Percentiles rank a stretch among this genome's conserved stretches.
Evolutionary conservation across 2,329 filamentous ascomycete species (phyloP).

Genomic region (Emergomyces pasteurianus): DNA sequence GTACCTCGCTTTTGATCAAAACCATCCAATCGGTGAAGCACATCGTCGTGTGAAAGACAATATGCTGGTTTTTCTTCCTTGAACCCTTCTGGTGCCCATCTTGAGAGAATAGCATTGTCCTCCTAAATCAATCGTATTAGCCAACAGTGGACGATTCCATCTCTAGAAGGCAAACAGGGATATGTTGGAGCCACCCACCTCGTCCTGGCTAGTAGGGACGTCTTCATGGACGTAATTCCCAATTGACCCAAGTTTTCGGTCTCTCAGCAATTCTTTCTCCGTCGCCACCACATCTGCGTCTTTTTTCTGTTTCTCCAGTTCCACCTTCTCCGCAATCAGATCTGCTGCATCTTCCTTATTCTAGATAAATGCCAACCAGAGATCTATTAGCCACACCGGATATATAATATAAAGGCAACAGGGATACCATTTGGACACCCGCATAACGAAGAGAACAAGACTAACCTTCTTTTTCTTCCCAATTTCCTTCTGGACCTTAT

Average conservation of each 20-base stretch:
- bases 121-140: conserved; percentile 37
- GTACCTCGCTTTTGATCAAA: conserved; percentile 88
- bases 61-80: conserved; percentile 58
- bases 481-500: conserved; percentile 80
- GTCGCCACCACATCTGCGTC: conserved; percentile 59
- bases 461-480: conserved; percentile 75
- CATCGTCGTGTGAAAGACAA: conserved; percentile 85
- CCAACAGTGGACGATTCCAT: neutral
- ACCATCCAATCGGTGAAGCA: conserved; percentile 74
- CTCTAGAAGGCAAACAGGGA: neutral
- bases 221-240: conserved; percentile 87
- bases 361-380: conserved; percentile 23
- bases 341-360: conserved; percentile 79
- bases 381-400: neutral
- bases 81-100: conserved; percentile 68
- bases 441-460: neutral
- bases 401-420: neutral
- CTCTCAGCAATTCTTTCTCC: conserved; percentile 62
- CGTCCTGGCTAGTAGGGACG: conserved; percentile 71
- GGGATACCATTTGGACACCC: neutral
- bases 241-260: conserved; percentile 69
- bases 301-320: conserved; percentile 73
- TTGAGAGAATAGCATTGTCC: conserved; percentile 64
- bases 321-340: conserved; percentile 64
- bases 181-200: conserved; percentile 37